Evolutionary conservation across 257 asterid species (phyloP).

Genomic region (Solanum medicagineum): DNA sequence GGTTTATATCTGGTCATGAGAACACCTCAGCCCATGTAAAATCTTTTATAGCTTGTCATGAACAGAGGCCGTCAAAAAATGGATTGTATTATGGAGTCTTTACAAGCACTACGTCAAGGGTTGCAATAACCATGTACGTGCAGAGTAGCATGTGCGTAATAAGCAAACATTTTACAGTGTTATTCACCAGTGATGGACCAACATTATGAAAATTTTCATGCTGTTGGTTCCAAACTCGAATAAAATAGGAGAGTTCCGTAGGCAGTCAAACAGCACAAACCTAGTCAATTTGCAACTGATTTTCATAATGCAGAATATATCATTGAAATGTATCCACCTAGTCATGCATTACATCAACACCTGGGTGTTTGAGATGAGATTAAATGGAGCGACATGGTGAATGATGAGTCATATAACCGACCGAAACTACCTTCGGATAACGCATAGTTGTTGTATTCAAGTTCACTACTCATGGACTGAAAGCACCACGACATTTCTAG

Average conservation of each 20-base stretch:
- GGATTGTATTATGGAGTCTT: neutral
- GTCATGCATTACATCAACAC: neutral
- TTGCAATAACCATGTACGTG: neutral
- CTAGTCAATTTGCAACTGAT: neutral
- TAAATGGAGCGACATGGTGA: neutral
- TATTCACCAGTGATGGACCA: neutral
- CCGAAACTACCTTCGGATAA: neutral
- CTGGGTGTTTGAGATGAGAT: neutral
- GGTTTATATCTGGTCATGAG: neutral
- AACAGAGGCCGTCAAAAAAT: neutral
- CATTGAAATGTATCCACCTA: neutral
- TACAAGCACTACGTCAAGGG: neutral
- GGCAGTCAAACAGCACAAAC: neutral
- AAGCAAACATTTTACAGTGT: neutral
- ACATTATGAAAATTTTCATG: neutral
- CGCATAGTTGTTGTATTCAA: neutral
- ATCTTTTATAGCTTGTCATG: neutral
- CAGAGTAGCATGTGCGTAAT: neutral
- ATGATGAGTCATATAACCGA: neutral
- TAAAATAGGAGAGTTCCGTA: neutral
- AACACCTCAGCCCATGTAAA: neutral
- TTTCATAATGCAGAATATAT: neutral
- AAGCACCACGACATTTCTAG: neutral
- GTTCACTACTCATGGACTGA: neutral
- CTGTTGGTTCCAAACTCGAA: neutral